These are phyloP conservation scores for Claviceps pusilla DNA, from an alignment of 2,329 filamentous ascomycete species.

Conservation along the genomic window DNA sequence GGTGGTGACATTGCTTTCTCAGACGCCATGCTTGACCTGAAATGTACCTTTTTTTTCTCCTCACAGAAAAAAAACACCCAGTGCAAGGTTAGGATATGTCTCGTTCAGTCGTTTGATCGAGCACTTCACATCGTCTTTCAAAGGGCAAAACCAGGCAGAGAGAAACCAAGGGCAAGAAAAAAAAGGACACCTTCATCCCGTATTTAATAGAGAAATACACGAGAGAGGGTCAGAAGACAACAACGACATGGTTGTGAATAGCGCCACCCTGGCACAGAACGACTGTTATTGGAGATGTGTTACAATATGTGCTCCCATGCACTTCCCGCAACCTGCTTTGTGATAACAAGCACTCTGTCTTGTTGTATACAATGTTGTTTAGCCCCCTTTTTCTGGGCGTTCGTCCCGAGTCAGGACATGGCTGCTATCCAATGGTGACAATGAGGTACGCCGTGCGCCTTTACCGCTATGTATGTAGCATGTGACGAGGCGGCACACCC, in stretches of 20 bases:
- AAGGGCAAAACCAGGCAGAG: neutral
- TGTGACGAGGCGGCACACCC: neutral
- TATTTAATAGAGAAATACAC: neutral
- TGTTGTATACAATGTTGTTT: neutral
- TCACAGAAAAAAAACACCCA: neutral
- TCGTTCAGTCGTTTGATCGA: neutral
- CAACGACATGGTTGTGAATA: neutral
- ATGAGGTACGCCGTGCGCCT: neutral
- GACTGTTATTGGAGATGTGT: neutral
- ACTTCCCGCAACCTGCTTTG: neutral
- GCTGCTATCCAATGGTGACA: neutral
- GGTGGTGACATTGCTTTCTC: neutral
- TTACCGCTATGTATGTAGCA: neutral
- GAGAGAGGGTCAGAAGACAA: neutral
- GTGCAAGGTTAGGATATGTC: neutral
- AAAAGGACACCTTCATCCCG: neutral
- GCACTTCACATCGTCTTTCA: neutral
- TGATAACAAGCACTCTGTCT: neutral
- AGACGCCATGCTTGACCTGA: neutral
- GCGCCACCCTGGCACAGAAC: neutral
- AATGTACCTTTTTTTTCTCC: neutral
- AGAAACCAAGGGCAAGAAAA: neutral
- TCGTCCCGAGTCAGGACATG: neutral
- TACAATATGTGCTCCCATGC: neutral
- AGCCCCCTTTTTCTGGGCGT: neutral